Evolutionary conservation across 208 protist species (phyloP).

Genomic region (Porcisia deanei): DNA sequence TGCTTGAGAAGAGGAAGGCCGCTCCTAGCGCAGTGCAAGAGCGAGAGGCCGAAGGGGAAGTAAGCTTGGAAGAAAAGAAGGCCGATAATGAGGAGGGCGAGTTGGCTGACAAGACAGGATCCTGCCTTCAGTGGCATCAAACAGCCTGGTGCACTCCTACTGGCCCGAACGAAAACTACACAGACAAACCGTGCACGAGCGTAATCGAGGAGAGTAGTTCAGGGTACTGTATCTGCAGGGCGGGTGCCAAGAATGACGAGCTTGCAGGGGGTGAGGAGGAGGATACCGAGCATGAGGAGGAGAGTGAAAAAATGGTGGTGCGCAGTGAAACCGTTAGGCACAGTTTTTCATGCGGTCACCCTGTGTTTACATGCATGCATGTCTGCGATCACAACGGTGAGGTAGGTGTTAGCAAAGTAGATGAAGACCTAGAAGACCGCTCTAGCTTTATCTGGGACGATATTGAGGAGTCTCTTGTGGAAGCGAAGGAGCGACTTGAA

Average conservation of each 20-base stretch:
- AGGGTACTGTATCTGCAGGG: conserved; percentile 65
- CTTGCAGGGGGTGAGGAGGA: background rate
- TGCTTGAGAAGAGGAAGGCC: conserved; percentile 23
- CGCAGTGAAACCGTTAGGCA: conserved; percentile 13
- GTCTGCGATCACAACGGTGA: conserved; percentile 51
- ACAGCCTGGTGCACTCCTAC: conserved; percentile 39
- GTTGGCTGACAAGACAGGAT: conserved; percentile 6
- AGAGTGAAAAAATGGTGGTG: background rate
- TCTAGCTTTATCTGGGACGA: conserved; percentile 34
- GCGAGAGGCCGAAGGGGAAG: conserved; percentile 29
- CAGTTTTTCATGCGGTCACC: conserved; percentile 51
- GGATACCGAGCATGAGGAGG: background rate
- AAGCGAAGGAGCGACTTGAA: conserved; percentile 16
- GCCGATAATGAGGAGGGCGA: conserved; percentile 4
- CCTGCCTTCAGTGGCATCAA: conserved; percentile 48
- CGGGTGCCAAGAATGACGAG: background rate
- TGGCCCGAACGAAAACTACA: conserved; percentile 9
- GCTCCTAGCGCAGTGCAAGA: conserved; percentile 39
- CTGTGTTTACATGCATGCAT: conserved; percentile 40
- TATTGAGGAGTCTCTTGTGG: conserved; percentile 23
- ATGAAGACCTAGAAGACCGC: conserved; percentile 25
- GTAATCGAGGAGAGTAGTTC: conserved; percentile 31
- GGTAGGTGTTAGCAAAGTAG: conserved; percentile 14
- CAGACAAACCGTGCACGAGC: conserved; percentile 45
- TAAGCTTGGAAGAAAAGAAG: conserved; percentile 17